Evolutionary conservation across 768 basidiomycete genomes (phyloP), one percentile per base, ranked within the genome.

Genomic region (Podaxis carcinomalis): DNA sequence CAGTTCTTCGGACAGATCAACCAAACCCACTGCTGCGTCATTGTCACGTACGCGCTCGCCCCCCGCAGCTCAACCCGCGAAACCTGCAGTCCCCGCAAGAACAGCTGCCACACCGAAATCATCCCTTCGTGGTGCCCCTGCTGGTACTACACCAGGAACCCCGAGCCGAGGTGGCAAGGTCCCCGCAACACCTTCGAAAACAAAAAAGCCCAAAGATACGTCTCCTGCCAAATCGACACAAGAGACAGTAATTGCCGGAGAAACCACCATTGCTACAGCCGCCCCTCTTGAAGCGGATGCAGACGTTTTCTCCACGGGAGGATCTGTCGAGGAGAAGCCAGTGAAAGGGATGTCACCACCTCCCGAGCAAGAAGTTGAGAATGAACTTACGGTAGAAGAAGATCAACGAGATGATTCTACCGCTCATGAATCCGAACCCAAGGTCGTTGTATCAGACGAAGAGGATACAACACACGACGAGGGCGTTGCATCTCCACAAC

Each of bases 11-110:
- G 88, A 89, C 61, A 80, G 91, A 54, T 75, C 92, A 46, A 90
- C 84, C 72, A 90, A 90, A 71, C 91, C 90, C n/a, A 92, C 91
- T 0, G 89, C 90, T 9, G 87, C 90, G 27, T 90, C 89, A 1
- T 68, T 89, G 61, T 85, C 84, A 23, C 87, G 84, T 68, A 83
- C 82, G 4, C 70, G 73, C 36, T 56, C 68, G 4, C 64, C 50
- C 58, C 71, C 57, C 21, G 57, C 68, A n/a, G 42, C 68, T n/a
- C 60, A 65, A 16, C 65, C 68, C 7, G 39, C 62, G 9, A 50
- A 64, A 28, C 32, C 66, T 25, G 67, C 67, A 7, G 71, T 68
- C 59, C 46, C 68, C 13, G 75, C 70, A 56, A 64, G 68, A 28
- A 52, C 64, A 28, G 49, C 66, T 2, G 55, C 66, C 28, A 49